Conservation (phyloP, 441 rosid species). For the Bruguiera hainesii region DNA sequence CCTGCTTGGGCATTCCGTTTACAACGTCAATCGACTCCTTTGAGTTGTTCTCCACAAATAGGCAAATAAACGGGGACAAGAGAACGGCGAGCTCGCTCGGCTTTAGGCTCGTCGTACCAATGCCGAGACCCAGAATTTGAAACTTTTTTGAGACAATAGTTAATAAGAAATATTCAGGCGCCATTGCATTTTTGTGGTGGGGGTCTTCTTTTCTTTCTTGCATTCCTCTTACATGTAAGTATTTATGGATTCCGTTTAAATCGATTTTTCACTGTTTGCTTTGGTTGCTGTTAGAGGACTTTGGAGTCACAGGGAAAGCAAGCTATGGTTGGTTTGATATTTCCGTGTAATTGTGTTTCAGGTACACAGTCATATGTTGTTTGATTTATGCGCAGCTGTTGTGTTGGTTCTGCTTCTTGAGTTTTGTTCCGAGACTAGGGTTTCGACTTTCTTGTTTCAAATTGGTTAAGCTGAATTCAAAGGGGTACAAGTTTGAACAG, state of each 20-base stretch:
- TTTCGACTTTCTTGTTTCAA: slow-evolving; percentile 5
- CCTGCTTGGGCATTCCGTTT: not conserved
- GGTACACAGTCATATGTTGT: slow-evolving; percentile 1
- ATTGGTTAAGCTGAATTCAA: slow-evolving; percentile 8
- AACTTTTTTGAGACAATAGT: not conserved
- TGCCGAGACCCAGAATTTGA: not conserved
- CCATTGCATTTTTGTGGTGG: too few species aligned
- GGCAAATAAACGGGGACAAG: not conserved
- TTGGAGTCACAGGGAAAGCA: not conserved
- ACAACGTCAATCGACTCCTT: not conserved
- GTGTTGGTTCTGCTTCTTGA: not conserved
- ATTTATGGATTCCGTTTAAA: not conserved
- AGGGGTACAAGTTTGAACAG: not conserved
- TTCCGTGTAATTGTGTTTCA: not conserved
- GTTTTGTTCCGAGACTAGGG: slow-evolving; percentile 19
- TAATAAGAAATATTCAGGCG: too few species aligned
- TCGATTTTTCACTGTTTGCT: not conserved
- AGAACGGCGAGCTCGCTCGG: not conserved
- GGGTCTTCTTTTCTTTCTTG: too few species aligned
- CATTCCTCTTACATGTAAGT: too few species aligned
- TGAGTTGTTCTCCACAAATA: not conserved
- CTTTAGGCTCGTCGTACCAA: not conserved
- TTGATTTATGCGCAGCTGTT: not conserved
- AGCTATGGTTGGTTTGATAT: not conserved
- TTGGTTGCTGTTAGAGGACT: slow-evolving; percentile 1